Evolutionary conservation across 139 green algal genomes (phyloP), one percentile per base, ranked within the genome.

Genomic region (Picochlorum sp.): DNA sequence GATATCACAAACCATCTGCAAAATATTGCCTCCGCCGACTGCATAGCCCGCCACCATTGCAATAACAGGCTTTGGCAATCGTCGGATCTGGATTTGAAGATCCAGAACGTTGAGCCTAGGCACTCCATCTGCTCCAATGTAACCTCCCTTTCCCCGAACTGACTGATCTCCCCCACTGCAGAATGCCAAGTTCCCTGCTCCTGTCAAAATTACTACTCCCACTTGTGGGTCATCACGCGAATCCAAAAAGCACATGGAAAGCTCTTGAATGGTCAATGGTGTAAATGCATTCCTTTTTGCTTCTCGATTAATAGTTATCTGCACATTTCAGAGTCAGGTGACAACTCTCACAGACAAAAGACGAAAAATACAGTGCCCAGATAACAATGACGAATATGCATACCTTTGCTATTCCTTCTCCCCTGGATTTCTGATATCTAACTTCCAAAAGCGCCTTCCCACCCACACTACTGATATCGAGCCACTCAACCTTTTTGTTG

Each of bases 1-100:
- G 49, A 98, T 65, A 71, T 98, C 92, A 63, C 90, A 97, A 24
- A 98, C 69, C 90, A 98, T 96, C 70, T 98, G 92, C 59, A 98
- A 74, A 60, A 98, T 91, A 75, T 98, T 86, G 33, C 92, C 92
- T 0, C 92, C 92, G 7, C 92, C 92, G 12, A 98, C 91, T 2
- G 91, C 92, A 71, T 96, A 97, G 18, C 92, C 92, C 5, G 90
- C 90, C 57, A 98, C 91, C 83, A 87, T 84, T 20, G 88, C 88
- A n/a, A 96, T 61, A 14, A 98, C 89, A 1, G 89, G 89, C 72
- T 96, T 97, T 51, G 90, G 91, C 57, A 91, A 61, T 12, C 90
- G 76, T 36, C 91, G 75, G 41, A 98, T 97, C 60, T 97, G 90
- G 49, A 77, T 80, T 77, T 96, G 88, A 41, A 98, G 72, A 61